Evolutionary conservation across 805 yeast species (phyloP).

Genomic region (Hanseniaspora taiwanica): DNA sequence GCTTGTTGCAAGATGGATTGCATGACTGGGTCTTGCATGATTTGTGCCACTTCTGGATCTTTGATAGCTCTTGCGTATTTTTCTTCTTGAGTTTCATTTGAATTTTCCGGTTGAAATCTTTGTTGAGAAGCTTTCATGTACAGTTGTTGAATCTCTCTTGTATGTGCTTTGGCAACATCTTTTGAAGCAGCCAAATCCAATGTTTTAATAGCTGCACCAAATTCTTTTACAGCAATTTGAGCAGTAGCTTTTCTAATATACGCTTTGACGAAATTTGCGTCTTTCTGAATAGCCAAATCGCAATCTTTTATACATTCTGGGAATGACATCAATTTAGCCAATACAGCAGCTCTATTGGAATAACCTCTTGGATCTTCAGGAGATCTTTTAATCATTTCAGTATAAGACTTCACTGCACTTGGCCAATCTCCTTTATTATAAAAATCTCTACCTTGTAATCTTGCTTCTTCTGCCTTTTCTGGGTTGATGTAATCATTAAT

Average conservation of each 20-base stretch:
- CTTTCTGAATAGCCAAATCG: slow-evolving; percentile 75
- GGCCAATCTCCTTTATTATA: slow-evolving; percentile 96
- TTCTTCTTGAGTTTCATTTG: slow-evolving; percentile 70
- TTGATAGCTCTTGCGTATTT: slow-evolving; percentile 79
- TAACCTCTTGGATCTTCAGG: slow-evolving; percentile 95
- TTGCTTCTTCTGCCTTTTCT: slow-evolving; percentile 88
- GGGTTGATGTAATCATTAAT: slow-evolving; percentile 73
- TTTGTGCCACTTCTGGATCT: slow-evolving; percentile 88
- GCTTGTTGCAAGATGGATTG: slow-evolving; percentile 91
- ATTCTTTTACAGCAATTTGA: slow-evolving; percentile 81
- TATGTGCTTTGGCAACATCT: slow-evolving; percentile 29
- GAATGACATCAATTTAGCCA: slow-evolving; percentile 88
- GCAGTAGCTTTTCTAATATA: slow-evolving; percentile 95
- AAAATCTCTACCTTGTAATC: slow-evolving; percentile 78
- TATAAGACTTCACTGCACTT: slow-evolving; percentile 81
- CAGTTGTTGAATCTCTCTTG: slow-evolving; percentile 39
- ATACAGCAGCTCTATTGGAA: slow-evolving; percentile 96
- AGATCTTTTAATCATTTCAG: slow-evolving; percentile 94
- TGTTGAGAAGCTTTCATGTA: slow-evolving; percentile 62
- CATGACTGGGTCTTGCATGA: slow-evolving; percentile 92
- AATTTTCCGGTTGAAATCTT: slow-evolving; percentile 70
- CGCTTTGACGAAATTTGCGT: slow-evolving; percentile 85
- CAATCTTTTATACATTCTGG: slow-evolving; percentile 94
- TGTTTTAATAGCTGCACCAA: slow-evolving; percentile 67
- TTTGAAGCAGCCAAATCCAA: slow-evolving; percentile 63